Conservation (phyloP, 768 basidiomycete species). For the Nidularia pulvinata region DNA sequence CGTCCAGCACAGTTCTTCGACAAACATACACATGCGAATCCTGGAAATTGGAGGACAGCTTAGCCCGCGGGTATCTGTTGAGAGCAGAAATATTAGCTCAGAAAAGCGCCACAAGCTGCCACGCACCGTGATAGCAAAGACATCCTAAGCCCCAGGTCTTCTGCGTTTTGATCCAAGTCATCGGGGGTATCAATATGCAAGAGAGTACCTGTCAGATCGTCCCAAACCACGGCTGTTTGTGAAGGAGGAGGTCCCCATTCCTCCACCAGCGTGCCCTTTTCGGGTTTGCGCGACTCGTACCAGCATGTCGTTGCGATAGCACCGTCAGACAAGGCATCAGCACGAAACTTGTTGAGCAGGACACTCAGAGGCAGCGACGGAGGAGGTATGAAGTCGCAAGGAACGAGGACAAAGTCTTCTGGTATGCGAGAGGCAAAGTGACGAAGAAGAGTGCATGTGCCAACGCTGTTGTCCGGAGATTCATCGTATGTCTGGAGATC, state of each 20-base stretch:
- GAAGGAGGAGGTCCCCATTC: constrained; percentile 61
- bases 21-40: constrained; percentile 96
- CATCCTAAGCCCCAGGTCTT: constrained; percentile 78
- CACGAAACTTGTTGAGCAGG: constrained; percentile 82
- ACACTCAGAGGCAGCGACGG: constrained; percentile 64
- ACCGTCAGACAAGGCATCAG: constrained; percentile 62
- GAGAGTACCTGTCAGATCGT: constrained; percentile 62
- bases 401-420: constrained; percentile 86
- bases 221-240: constrained; percentile 63
- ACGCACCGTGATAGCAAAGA: constrained; percentile 65
- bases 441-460: constrained; percentile 75
- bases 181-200: constrained; percentile 75
- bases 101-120: background rate
- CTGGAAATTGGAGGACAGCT: constrained; percentile 64
- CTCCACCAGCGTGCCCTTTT: constrained; percentile 57
- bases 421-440: constrained; percentile 77
- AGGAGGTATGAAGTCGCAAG: constrained; percentile 90
- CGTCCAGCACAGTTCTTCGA: constrained; percentile 69
- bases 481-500: constrained; percentile 85
- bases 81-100: background rate
- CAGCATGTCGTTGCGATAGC: constrained; percentile 69
- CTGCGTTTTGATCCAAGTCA: constrained; percentile 62
- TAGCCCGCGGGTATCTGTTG: constrained; percentile 68
- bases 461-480: constrained; percentile 59
- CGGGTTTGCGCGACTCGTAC: constrained; percentile 48